Evolutionary conservation across 2,329 filamentous ascomycete genomes (phyloP), one percentile per base, ranked within the genome.

Genomic region (Exutisphaerella laricina): DNA sequence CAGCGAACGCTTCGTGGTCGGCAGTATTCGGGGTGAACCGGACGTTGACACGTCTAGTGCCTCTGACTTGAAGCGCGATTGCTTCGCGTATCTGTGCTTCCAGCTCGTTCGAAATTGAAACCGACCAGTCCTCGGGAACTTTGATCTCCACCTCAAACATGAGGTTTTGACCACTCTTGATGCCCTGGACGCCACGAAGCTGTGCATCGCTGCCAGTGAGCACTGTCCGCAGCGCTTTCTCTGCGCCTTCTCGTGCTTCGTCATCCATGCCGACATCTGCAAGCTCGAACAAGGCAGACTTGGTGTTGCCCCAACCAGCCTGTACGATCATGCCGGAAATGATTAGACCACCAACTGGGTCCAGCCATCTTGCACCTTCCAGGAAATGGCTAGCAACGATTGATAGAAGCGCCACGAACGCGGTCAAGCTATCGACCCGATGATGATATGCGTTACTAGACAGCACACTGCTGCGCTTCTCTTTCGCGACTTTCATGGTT

Each of bases 151-250:
- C 66, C 56, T 97, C 92, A 56, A 97, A 82, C 21, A 97, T 73
- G 63, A 94, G 96, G 69, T 96, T 98, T 66, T 96, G 92, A 21
- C 92, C 92, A 3, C 88, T 92, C 69, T 98, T 98, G 67, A 95
- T 77, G 41, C 92, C 92, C 52, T 88, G 85, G 3, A 97, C 77
- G 32, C 86, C 84, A 32, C 84, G 78, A 33, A 96, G 69, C 58
- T 86, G 79, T 3, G 76, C 79, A 54, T 78, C 22, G 70, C 67
- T 0, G 79, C 76, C 28, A 22, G 25, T 21, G 18, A 44, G 8
- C 8, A 38, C 21, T 17, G 26, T 26, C 22, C 34, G 23, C 31
- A 32, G 22, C 21, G 87, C 80, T 56, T 78, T 80, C 39, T 78
- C 73, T 16, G 96, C 79, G 0, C 82, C 82, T 3, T 70, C 69